Conservation (phyloP, 179 eudicot species). For the Camellia oleifera region DNA sequence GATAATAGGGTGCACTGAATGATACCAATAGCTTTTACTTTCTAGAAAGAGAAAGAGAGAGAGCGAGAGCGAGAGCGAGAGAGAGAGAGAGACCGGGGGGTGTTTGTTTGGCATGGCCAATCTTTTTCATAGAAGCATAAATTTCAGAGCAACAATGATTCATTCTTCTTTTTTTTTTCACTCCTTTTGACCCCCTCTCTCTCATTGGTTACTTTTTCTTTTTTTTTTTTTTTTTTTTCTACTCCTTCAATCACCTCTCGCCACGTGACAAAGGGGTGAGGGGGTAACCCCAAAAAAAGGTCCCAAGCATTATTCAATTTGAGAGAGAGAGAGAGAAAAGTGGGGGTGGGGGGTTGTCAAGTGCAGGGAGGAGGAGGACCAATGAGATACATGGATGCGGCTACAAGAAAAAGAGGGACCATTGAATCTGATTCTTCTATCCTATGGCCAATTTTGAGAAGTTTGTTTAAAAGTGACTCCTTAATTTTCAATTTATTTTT, state of each 20-base stretch:
- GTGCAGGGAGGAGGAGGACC: not conserved
- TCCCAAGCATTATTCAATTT: no score
- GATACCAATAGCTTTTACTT: not conserved
- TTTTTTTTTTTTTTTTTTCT: no score
- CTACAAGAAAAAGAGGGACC: constrained; percentile 16
- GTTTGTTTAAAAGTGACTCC: no score
- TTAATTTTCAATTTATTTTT: no score
- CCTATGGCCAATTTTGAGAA: not conserved
- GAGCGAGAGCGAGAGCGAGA: not conserved
- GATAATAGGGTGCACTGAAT: no score
- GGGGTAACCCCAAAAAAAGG: no score
- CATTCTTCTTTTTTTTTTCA: no score
- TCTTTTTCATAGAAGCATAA: not conserved
- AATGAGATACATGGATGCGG: constrained; percentile 14
- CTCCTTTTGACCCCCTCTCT: no score
- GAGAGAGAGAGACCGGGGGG: not conserved
- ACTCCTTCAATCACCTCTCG: no score
- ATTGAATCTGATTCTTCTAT: constrained; percentile 18
- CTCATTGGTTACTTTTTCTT: no score
- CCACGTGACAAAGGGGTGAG: no score
- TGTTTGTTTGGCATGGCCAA: not conserved
- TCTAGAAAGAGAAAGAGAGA: not conserved
- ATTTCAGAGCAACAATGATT: no score
- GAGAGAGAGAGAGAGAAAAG: constrained; percentile 6
- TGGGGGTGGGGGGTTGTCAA: not conserved